phyloP scores from a whole-genome alignment of 2,329 filamentous ascomycete genomes.

The Fusarium virguliforme region DNA sequence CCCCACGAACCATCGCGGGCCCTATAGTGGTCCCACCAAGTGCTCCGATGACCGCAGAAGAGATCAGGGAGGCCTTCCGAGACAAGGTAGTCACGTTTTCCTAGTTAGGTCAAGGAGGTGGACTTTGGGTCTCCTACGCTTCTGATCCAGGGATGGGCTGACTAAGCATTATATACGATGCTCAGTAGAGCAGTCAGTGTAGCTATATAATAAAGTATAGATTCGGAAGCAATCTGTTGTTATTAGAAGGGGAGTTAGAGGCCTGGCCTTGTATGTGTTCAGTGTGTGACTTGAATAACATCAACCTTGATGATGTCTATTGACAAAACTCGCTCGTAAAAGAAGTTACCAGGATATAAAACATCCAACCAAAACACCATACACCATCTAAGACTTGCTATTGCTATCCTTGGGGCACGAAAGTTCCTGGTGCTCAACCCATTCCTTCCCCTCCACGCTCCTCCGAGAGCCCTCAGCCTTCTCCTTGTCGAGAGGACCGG shows the following conservation, averaged over 20 bases:
- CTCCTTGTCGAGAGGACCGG: constrained; percentile 41
- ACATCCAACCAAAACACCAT: background rate
- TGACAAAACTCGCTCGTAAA: background rate
- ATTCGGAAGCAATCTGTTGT: too few species aligned
- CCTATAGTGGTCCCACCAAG: background rate
- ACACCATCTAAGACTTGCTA: background rate
- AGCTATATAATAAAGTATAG: too few species aligned
- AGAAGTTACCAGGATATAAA: background rate
- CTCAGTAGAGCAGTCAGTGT: too few species aligned
- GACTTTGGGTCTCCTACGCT: too few species aligned
- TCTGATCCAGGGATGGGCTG: too few species aligned
- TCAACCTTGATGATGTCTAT: background rate
- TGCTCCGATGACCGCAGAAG: background rate
- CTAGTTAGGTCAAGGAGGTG: too few species aligned
- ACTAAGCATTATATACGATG: too few species aligned
- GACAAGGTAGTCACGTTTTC: background rate
- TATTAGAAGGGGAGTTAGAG: too few species aligned
- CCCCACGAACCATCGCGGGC: background rate
- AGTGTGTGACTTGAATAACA: too few species aligned
- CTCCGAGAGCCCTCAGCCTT: constrained; percentile 7
- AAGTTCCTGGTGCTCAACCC: background rate
- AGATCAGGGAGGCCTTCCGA: background rate
- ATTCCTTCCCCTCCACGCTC: background rate
- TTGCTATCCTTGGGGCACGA: background rate
- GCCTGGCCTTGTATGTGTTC: too few species aligned